Conservation (phyloP, 768 basidiomycete genomes). For the Leccinellum albellum region DNA sequence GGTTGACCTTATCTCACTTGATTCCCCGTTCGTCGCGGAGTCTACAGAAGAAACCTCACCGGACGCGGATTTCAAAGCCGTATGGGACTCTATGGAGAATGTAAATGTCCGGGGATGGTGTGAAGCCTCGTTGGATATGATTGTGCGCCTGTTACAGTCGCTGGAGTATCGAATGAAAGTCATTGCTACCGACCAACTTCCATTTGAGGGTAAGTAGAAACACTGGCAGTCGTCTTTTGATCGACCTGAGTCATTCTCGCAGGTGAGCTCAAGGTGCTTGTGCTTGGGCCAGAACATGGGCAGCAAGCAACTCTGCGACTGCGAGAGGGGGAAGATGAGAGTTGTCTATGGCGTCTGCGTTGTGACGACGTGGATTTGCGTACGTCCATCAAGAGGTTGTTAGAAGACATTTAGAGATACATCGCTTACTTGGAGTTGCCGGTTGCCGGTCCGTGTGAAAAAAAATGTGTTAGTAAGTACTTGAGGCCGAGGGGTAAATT, state of each 20-base stretch:
- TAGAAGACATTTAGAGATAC: conserved; percentile 28
- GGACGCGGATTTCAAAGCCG: conserved; percentile 45
- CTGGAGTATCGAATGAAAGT: conserved; percentile 45
- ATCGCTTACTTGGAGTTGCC: not conserved
- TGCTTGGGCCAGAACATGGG: conserved; percentile 28
- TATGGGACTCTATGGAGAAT: conserved; percentile 54
- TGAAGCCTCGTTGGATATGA: conserved; percentile 49
- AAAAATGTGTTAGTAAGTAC: too few relatives aligned
- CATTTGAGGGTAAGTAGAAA: conserved; percentile 53
- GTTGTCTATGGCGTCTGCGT: conserved; percentile 70
- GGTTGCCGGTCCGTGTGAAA: too few relatives aligned
- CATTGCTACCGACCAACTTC: conserved; percentile 49
- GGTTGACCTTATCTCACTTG: conserved; percentile 67
- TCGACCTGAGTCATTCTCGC: conserved; percentile 2
- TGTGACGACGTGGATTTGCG: conserved; percentile 45
- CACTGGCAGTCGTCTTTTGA: not conserved
- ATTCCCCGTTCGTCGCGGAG: conserved; percentile 64
- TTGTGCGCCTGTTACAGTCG: conserved; percentile 52
- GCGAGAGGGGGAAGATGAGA: conserved; percentile 61
- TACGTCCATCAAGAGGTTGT: conserved; percentile 40
- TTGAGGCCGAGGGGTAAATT: too few relatives aligned
- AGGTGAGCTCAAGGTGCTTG: conserved; percentile 68
- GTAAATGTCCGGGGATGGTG: conserved; percentile 65
- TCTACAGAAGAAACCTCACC: conserved; percentile 21
- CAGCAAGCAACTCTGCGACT: conserved; percentile 47